Evolutionary conservation across 768 basidiomycete species (phyloP).

Genomic region (Tylopilus balloui): DNA sequence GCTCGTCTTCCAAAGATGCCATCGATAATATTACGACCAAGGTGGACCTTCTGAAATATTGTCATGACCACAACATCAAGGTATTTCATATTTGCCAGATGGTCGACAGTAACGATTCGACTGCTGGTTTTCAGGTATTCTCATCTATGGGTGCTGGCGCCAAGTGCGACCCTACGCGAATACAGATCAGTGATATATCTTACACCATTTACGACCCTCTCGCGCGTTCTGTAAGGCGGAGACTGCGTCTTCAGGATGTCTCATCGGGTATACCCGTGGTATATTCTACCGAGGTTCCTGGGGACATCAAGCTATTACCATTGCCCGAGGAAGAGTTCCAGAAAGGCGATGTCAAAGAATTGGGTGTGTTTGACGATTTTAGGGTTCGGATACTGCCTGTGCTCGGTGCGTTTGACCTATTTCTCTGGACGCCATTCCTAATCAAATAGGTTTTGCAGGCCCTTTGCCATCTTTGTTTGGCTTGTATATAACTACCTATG

Average conservation of each 20-base stretch:
- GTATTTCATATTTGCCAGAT: constrained; percentile 32
- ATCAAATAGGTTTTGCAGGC: constrained; percentile 14
- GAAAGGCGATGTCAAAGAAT: constrained; percentile 84
- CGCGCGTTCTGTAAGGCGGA: constrained; percentile 82
- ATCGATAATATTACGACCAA: constrained; percentile 98
- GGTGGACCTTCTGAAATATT: constrained; percentile 89
- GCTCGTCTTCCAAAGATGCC: constrained; percentile 54
- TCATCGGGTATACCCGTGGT: constrained; percentile 77
- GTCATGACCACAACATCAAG: constrained; percentile 74
- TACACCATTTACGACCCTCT: constrained; percentile 91
- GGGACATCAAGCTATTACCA: constrained; percentile 84
- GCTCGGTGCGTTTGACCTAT: constrained; percentile 50
- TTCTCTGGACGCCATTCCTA: background rate
- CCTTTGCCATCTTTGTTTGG: constrained; percentile 91
- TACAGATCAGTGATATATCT: constrained; percentile 95
- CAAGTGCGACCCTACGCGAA: constrained; percentile 89
- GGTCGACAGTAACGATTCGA: background rate
- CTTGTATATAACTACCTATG: constrained; percentile 82
- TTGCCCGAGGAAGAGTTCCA: constrained; percentile 89
- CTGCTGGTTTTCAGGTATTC: constrained; percentile 56
- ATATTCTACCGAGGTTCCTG: constrained; percentile 92
- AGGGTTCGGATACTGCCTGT: constrained; percentile 92
- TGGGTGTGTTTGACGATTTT: constrained; percentile 89
- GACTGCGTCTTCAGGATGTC: constrained; percentile 61
- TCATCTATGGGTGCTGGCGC: constrained; percentile 97